Base-by-base conservation (phyloP, 2,329 filamentous ascomycete species). In the Fusarium compactum region DNA sequence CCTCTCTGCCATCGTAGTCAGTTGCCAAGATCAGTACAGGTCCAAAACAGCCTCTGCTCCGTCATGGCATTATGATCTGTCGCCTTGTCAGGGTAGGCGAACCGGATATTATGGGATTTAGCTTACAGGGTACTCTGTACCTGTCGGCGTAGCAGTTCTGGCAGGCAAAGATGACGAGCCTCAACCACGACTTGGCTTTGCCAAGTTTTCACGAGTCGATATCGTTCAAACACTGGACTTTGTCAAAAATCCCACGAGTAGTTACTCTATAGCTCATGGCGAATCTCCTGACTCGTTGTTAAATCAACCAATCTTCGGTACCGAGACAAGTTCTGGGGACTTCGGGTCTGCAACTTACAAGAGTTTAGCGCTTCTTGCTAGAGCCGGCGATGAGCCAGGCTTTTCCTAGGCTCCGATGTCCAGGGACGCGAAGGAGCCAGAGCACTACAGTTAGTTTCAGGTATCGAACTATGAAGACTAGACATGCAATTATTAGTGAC, bases 271-370 rank as follows among this genome's bases (percentile, higher is more conserved):
- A 43, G 24, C 9, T 18, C 24, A 14, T 29, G 30, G n/a, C 25
- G 20, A 52, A 34, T 43, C 45, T 61, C 67, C 67, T 71, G 63
- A 71, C 67, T 70, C 58, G 53, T 53, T 63, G 22, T 55, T 58
- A 27, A 61, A 64, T 34, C 32, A 53, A 53, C 22, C 44, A 50
- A 62, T 57, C 25, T 44, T 61, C 30, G 47, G 51, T 27, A 71
- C 54, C 47, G 45, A 44, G 46, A 44, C 40, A 46, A 57, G 44
- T 51, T 65, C 34, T 47, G 48, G 30, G 64, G 58, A 43, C 58
- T 58, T 70, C 68, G 68, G 68, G 29, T 27, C 24, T 29, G 43
- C 40, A 53, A 22, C 68, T 57, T 32, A 61, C 59, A 71, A 55
- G 41, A 53, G 68, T 43, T 65, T 70, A 71, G 68, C 60, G 68